Evolutionary conservation across 1,284 basidiomycete species (phyloP).

Genomic region (Ustilago cynodontis): DNA sequence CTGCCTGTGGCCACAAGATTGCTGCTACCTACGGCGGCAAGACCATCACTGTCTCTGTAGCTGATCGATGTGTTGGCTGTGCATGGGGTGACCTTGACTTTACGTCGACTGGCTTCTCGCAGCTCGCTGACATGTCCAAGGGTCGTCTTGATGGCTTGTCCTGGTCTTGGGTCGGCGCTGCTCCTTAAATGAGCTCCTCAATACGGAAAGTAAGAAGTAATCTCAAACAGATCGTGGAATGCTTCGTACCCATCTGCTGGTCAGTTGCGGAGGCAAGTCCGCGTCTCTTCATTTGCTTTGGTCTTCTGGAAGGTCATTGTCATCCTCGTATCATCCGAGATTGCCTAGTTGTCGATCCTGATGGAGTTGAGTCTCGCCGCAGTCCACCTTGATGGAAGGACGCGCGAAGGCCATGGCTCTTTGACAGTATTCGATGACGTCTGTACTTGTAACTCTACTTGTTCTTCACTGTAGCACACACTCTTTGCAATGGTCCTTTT

Average conservation of each 20-base stretch:
- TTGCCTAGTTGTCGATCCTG: neutral
- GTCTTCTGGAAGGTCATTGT: neutral
- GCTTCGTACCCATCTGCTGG: conserved; percentile 9
- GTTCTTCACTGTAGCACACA: neutral
- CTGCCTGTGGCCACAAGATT: conserved; percentile 63
- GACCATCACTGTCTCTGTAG: conserved; percentile 56
- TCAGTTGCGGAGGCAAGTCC: conserved; percentile 1
- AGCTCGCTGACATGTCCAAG: conserved; percentile 43
- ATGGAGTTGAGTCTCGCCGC: conserved; percentile 10
- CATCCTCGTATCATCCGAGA: neutral
- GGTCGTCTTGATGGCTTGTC: conserved; percentile 53
- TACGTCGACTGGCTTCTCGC: conserved; percentile 51
- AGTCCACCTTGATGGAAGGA: conserved; percentile 43
- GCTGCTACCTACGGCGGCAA: conserved; percentile 60
- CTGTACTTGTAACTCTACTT: conserved; percentile 13
- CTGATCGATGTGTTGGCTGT: conserved; percentile 63
- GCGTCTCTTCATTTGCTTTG: neutral
- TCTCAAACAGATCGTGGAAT: neutral
- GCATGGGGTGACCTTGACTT: conserved; percentile 58
- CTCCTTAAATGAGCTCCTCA: conserved; percentile 12
- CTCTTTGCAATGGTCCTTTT: neutral
- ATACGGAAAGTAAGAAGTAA: neutral
- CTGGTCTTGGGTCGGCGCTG: conserved; percentile 56
- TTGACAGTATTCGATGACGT: neutral
- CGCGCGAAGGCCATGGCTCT: conserved; percentile 12